These are phyloP conservation scores for Trichaptum fuscoviolaceum DNA, from an alignment of 768 basidiomycete species.

Conservation along the genomic window DNA sequence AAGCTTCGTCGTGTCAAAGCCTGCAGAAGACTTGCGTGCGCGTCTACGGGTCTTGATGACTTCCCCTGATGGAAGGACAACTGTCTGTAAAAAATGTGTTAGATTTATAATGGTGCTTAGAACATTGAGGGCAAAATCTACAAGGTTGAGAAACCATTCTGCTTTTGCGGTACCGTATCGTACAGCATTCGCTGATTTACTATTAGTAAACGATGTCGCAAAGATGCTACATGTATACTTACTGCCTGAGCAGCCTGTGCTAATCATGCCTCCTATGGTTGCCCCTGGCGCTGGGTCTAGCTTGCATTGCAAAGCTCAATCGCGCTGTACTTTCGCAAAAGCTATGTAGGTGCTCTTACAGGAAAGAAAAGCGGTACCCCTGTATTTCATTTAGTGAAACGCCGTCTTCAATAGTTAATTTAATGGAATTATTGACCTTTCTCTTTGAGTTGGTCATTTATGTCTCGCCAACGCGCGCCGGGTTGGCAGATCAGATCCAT, in stretches of 20 bases:
- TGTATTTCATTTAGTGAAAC: constrained; percentile 17
- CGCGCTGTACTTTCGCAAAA: background rate
- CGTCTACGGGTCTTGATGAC: constrained; percentile 84
- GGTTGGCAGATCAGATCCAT: constrained; percentile 72
- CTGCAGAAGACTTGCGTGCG: constrained; percentile 80
- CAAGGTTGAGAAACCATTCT: constrained; percentile 87
- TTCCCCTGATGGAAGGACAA: constrained; percentile 83
- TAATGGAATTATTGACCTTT: constrained; percentile 36
- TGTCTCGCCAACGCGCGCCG: constrained; percentile 64
- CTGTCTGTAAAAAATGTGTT: constrained; percentile 46
- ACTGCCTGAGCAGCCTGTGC: constrained; percentile 86
- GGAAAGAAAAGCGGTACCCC: constrained; percentile 83
- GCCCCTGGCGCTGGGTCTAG: constrained; percentile 76
- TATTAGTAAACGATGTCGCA: constrained; percentile 1
- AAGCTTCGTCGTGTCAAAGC: constrained; percentile 79
- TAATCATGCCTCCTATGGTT: constrained; percentile 82
- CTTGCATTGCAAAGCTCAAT: constrained; percentile 26
- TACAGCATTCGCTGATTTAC: constrained; percentile 60
- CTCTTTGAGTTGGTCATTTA: constrained; percentile 62
- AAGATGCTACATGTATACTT: constrained; percentile 19
- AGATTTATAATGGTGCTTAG: constrained; percentile 1
- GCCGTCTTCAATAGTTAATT: background rate
- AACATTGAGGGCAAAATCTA: constrained; percentile 21
- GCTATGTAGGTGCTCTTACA: constrained; percentile 31
- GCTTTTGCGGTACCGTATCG: constrained; percentile 85